Conservation (phyloP, 768 basidiomycete genomes). For the Calocybe cyanea region DNA sequence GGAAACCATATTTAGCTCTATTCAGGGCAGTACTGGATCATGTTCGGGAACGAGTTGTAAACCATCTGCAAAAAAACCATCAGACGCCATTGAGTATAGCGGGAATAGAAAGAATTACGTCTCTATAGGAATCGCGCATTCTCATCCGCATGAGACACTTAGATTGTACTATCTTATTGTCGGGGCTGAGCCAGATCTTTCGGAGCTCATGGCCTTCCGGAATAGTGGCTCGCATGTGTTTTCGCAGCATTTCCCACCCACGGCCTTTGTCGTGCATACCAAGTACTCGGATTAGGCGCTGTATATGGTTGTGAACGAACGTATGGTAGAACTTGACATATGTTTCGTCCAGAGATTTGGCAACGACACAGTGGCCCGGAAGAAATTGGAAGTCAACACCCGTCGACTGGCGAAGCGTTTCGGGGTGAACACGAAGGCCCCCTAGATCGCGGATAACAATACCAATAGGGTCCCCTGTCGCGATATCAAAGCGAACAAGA, state of each 20-base stretch:
- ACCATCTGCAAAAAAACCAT: conserved; percentile 36
- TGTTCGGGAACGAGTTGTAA: conserved; percentile 47
- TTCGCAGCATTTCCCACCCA: conserved; percentile 48
- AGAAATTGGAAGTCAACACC: conserved; percentile 50
- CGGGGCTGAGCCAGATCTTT: conserved; percentile 43
- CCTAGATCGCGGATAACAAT: conserved; percentile 58
- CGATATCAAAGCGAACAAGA: conserved; percentile 41
- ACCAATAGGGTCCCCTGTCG: conserved; percentile 39
- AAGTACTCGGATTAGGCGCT: conserved; percentile 51
- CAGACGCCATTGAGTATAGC: not conserved
- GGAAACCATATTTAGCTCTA: not conserved
- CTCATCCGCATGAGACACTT: conserved; percentile 62
- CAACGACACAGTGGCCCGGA: conserved; percentile 49
- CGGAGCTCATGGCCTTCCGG: conserved; percentile 42
- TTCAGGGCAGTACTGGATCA: conserved; percentile 45
- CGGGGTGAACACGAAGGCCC: conserved; percentile 52
- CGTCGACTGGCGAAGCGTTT: conserved; percentile 43
- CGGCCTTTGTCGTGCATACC: conserved; percentile 47
- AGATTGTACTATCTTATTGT: conserved; percentile 37
- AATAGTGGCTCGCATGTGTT: conserved; percentile 40
- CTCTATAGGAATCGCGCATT: conserved; percentile 50
- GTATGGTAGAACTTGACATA: conserved; percentile 60
- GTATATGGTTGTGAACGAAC: conserved; percentile 56
- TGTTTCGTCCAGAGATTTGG: conserved; percentile 42
- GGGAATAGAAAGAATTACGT: conserved; percentile 32